Evolutionary conservation across 192 early-diverging fungal genomes (phyloP), one percentile per base, ranked within the genome.

Genomic region (Martensiomyces pterosporus): DNA sequence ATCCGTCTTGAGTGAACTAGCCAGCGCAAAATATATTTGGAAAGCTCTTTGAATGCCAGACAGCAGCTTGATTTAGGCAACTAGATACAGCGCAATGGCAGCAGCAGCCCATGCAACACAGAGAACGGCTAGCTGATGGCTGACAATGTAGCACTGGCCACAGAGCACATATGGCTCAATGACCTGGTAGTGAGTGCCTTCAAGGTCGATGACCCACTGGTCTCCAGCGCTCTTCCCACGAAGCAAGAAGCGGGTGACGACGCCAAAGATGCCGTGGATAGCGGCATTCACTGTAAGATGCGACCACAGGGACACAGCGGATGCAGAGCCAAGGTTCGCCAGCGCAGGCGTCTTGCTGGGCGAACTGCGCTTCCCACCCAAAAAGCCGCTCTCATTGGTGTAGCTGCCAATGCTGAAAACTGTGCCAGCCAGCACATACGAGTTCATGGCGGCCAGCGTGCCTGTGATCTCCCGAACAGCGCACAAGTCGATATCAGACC

Each of bases 171-270:
- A 21, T 9, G 57, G 52, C 17, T 69, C 66, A 6, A 52, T 29
- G 8, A 69, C 50, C 10, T 47, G 47, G 36, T 61, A 52, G 3
- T 16, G 24, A 29, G 18, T 26, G 9, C 36, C 9, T n/a, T 52
- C 45, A 5, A 69, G 13, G 21, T 62, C 50, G 4, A 69, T 55
- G n/a, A 23, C 24, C 66, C 66, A 69, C 33, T 57, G 55, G 32
- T 62, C 54, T 2, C 58, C 58, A 1, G 42, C 15, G 3, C 16
- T 4, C 24, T 55, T 49, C 24, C 25, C 46, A 41, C 59, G 54
- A 9, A 69, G 49, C 58, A 62, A 53, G 23, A 61, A 21, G 9
- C 47, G 38, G 13, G 62, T 43, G 10, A 61, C 8, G 0, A 7
- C 4, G 25, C 35, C 54, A 8, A 51, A 35, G 1, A 39, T 14